Conservation (phyloP, 1,139 yeast genomes). For the Trichomonascaceae sp. region DNA sequence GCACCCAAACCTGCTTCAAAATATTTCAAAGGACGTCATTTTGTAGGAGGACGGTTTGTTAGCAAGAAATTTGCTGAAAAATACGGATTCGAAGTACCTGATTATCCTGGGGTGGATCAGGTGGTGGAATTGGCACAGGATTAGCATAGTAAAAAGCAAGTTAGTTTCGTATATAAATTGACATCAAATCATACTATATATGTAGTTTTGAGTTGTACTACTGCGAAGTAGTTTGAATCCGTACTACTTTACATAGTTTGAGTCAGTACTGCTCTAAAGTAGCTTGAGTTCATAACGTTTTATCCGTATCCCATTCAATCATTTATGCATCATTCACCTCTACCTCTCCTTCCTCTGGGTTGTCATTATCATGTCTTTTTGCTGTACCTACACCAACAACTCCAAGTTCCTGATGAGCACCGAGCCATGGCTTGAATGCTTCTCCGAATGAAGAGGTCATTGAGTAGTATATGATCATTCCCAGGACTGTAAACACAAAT, state of each 20-base stretch:
- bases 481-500: constrained; percentile 37
- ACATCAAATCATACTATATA: neutral
- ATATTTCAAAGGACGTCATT: constrained; percentile 52
- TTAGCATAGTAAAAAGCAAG: neutral
- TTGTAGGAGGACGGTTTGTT: constrained; percentile 86
- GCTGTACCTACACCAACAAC: constrained; percentile 40
- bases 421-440: constrained; percentile 42
- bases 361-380: constrained; percentile 14
- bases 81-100: constrained; percentile 60
- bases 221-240: no score
- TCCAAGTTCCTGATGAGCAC: constrained; percentile 35
- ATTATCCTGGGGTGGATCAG: constrained; percentile 50
- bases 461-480: constrained; percentile 37
- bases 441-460: constrained; percentile 34
- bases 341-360: constrained; percentile 6
- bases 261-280: no score
- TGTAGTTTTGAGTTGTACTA: neutral
- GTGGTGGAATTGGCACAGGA: constrained; percentile 28
- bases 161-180: neutral
- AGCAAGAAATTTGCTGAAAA: constrained; percentile 58
- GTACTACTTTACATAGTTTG: no score
- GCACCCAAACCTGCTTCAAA: constrained; percentile 89
- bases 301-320: neutral
- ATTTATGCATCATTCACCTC: neutral
- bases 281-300: neutral